Evolutionary conservation across 2,329 filamentous ascomycete genomes (phyloP), one percentile per base, ranked within the genome.

Genomic region (Coniochaeta sp.): DNA sequence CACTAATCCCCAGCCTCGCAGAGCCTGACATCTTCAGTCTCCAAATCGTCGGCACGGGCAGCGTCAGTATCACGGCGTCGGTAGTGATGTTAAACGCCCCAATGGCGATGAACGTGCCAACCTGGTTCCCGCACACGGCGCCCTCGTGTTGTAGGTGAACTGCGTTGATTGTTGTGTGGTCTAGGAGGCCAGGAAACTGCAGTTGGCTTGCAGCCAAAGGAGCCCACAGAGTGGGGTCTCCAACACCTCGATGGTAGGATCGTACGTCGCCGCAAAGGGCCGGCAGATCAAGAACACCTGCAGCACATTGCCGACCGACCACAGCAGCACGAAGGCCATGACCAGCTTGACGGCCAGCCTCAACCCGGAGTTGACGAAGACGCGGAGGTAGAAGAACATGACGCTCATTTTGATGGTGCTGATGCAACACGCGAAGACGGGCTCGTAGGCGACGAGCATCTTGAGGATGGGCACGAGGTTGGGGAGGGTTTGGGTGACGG

Each of bases 371-470:
- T 65, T 65, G n/a, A 63, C 64, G 47, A 71, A 70, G 6, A 74
- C 62, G n/a, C 70, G 67, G n/a, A 68, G 61, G 53, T 73, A 74
- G 56, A 74, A 72, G 33, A 64, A 61, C 35, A 73, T 52, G 28
- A 74, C 69, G 47, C 67, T 71, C 28, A 71, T 58, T 52, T 74
- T 74, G 51, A 68, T 63, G 22, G 67, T 68, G 49, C 63, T 57
- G 46, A 70, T 63, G 12, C 61, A 61, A 13, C 64, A 55, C 4
- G 66, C 58, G 57, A 68, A 72, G 46, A 69, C 58, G 40, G 71
- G 56, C 51, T 70, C 65, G 57, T 68, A 71, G 7, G 64, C 60
- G 27, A 72, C 61, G 53, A 69, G 67, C 48, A 70, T 60, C 58
- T 67, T 63, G 32, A 55, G 49, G 50, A 63, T 57, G 38, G 56